A percentile compares a stretch with the other conserved stretches of the same genome.
Evolutionary conservation across 164 flowering plant genomes (phyloP).

Genomic region (Echeveria elegans): DNA sequence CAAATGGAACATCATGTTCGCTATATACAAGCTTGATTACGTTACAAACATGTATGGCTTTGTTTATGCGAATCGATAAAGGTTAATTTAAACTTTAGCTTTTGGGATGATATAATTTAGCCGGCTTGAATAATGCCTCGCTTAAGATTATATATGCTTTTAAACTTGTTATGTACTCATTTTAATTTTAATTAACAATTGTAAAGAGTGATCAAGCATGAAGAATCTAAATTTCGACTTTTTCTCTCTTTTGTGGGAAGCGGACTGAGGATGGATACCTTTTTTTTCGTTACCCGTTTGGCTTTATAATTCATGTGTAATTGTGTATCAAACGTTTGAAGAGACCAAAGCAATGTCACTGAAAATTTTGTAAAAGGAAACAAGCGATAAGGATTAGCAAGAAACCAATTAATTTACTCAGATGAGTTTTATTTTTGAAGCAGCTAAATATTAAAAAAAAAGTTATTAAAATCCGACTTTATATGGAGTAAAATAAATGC

Average conservation of each 20-base stretch:
- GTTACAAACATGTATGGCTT: not conserved
- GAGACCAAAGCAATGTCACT: not conserved
- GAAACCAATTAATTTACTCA: no score
- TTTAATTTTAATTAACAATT: no score
- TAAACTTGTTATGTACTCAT: not conserved
- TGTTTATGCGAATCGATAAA: not conserved
- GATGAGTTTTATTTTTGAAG: not conserved
- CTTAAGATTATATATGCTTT: not conserved
- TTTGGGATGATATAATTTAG: not conserved
- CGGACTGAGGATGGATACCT: not conserved
- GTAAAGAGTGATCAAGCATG: not conserved
- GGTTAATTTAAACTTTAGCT: not conserved
- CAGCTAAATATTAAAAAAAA: no score
- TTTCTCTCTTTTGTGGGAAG: not conserved
- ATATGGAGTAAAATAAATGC: no score
- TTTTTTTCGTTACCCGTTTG: not conserved
- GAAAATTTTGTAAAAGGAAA: not conserved
- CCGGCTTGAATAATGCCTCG: not conserved
- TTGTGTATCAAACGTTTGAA: not conserved
- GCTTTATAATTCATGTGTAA: not conserved
- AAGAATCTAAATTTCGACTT: conserved; percentile 2
- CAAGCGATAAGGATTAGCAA: not conserved
- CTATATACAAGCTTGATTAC: not conserved
- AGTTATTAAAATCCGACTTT: no score
- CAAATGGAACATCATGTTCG: conserved; percentile 3